Evolutionary conservation across 306 rosid species (phyloP).

Genomic region (Lagenaria siceraria): DNA sequence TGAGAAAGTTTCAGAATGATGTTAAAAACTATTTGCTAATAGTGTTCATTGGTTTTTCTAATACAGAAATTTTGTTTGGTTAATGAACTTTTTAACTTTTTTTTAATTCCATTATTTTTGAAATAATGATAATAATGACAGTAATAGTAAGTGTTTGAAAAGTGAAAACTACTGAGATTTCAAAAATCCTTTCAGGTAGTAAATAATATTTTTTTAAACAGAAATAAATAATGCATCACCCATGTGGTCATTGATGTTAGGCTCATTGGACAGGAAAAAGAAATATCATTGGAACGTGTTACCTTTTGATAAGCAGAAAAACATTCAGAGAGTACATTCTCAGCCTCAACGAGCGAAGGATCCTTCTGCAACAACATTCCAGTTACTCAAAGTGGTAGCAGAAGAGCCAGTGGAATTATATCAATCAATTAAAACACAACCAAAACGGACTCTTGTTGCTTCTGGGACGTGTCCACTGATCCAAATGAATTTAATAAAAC

Average conservation of each 20-base stretch:
- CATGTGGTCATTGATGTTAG: neutral
- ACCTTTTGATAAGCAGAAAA: constrained; percentile 63
- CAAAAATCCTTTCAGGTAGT: neutral
- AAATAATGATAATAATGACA: too few species aligned
- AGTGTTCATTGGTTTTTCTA: neutral
- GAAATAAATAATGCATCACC: neutral
- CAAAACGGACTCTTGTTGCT: neutral
- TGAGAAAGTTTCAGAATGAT: neutral
- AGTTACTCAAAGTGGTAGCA: neutral
- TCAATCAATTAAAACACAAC: neutral
- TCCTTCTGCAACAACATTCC: constrained; percentile 29
- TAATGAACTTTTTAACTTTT: neutral
- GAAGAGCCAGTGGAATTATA: neutral
- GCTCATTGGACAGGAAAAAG: neutral
- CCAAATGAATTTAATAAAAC: neutral
- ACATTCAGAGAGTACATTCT: constrained; percentile 43
- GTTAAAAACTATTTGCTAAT: too few species aligned
- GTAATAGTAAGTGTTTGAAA: neutral
- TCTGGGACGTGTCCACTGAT: neutral
- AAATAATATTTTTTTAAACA: neutral
- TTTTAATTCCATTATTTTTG: too few species aligned
- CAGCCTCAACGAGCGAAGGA: constrained; percentile 26
- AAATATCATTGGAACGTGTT: neutral
- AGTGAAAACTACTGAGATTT: neutral
- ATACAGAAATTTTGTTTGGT: neutral